These are phyloP conservation scores for Neonothopanus nambi DNA, from an alignment of 1,284 basidiomycete species.

Conservation along the genomic window DNA sequence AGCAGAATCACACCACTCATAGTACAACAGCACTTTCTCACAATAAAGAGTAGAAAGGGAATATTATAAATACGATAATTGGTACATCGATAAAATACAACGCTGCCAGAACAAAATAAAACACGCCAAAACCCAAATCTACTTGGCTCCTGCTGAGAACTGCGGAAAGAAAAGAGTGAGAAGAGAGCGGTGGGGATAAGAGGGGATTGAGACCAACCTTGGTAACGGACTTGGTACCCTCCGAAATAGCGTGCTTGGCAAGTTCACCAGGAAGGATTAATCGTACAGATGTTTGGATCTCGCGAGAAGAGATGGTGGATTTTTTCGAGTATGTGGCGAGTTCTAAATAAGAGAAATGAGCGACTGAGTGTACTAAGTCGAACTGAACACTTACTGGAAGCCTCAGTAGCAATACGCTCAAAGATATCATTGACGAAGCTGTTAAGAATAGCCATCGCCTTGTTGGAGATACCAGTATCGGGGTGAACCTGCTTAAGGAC, in stretches of 20 bases:
- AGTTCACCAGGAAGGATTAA: conserved; percentile 90
- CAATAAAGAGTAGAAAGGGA: background rate
- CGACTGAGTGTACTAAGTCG: conserved; percentile 1
- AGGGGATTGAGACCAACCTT: conserved; percentile 31
- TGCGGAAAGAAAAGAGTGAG: conserved; percentile 3
- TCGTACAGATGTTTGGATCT: conserved; percentile 90
- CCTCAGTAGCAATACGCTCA: conserved; percentile 90
- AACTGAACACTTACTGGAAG: conserved; percentile 61
- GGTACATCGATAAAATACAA: conserved; percentile 28
- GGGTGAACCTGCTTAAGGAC: conserved; percentile 93
- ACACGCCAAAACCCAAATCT: conserved; percentile 17
- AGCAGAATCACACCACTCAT: no score
- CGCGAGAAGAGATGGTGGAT: conserved; percentile 91
- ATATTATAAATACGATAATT: conserved; percentile 17
- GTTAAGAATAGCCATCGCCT: conserved; percentile 95
- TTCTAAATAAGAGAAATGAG: conserved; percentile 42
- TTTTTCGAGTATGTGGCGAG: conserved; percentile 93
- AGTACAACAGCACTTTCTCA: no score
- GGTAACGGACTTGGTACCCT: conserved; percentile 66
- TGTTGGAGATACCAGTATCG: conserved; percentile 96
- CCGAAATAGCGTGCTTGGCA: conserved; percentile 80
- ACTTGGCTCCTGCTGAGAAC: conserved; percentile 60
- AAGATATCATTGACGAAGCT: conserved; percentile 94
- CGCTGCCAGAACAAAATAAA: conserved; percentile 5
- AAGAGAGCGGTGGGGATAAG: background rate